Evolutionary conservation across 106 monocot species (phyloP).

Genomic region (Phalaenopsis equestris): DNA sequence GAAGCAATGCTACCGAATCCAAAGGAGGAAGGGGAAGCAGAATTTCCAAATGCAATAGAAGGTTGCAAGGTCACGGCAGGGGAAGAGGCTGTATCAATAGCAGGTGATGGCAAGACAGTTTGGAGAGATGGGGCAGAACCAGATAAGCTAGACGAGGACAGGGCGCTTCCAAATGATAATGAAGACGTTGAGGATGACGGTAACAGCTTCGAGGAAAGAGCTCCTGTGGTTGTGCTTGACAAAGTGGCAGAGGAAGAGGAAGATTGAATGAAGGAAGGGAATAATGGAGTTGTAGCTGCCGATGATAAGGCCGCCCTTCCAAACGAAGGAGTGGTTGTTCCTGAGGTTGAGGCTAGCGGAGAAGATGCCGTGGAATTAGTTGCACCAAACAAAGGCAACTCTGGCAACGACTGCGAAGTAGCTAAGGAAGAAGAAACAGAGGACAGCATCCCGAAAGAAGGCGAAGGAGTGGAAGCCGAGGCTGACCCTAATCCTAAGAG

Average conservation of each 20-base stretch:
- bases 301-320: conserved; percentile 1
- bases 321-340: not conserved
- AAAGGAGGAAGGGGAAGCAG: not conserved
- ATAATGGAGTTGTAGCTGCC: not conserved
- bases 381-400: not conserved
- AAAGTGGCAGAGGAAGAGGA: conserved; percentile 2
- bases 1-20: not conserved
- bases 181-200: not conserved
- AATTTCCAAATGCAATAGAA: not conserved
- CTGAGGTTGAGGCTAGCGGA: not conserved
- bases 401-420: not conserved
- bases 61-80: not conserved
- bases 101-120: not conserved
- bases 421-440: not conserved
- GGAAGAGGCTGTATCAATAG: not conserved
- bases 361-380: not conserved
- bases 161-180: not conserved
- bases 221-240: not conserved
- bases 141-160: not conserved
- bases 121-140: not conserved
- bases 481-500: not conserved
- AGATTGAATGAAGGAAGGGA: not conserved
- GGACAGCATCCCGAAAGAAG: not conserved
- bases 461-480: not conserved
- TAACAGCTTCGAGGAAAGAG: not conserved